These are phyloP conservation scores for Delitschia confertaspora DNA, from an alignment of 495 filamentous ascomycete genomes.

Conservation along the genomic window DNA sequence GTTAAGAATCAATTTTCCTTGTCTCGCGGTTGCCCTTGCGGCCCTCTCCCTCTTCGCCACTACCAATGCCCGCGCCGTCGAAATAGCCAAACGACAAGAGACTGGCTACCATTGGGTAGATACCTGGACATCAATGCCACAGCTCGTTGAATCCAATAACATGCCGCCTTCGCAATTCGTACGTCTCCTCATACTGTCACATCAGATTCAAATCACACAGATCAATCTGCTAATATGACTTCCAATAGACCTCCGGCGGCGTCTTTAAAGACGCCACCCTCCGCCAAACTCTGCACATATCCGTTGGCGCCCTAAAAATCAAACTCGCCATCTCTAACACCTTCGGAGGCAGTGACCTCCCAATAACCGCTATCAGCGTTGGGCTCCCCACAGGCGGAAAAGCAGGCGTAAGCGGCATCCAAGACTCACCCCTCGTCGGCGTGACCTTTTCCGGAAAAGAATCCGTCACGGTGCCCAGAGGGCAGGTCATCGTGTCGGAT, in stretches of 20 bases:
- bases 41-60: too few species aligned
- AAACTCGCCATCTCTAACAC: constrained; percentile 59
- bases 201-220: not conserved
- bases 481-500: constrained; percentile 53
- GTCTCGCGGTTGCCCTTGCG: too few species aligned
- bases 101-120: constrained; percentile 49
- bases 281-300: constrained; percentile 57
- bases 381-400: constrained; percentile 41
- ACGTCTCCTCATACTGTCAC: constrained; percentile 24
- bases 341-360: constrained; percentile 52
- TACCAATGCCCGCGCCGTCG: too few species aligned
- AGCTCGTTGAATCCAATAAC: constrained; percentile 53
- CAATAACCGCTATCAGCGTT: constrained; percentile 50
- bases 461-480: constrained; percentile 48
- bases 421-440: constrained; percentile 39
- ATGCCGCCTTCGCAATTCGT: constrained; percentile 54
- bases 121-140: constrained; percentile 59
- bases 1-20: too few species aligned
- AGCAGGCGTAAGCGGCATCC: constrained; percentile 45
- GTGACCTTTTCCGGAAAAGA: constrained; percentile 49
- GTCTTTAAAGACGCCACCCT: constrained; percentile 49
- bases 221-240: not conserved
- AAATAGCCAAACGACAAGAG: constrained; percentile 5
- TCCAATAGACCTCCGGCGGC: constrained; percentile 2
- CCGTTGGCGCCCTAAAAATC: constrained; percentile 45